Percentiles rank a stretch among this genome's conserved stretches.
Conservation (phyloP, 495 filamentous ascomycete species). For the Xylaria venustula region DNA sequence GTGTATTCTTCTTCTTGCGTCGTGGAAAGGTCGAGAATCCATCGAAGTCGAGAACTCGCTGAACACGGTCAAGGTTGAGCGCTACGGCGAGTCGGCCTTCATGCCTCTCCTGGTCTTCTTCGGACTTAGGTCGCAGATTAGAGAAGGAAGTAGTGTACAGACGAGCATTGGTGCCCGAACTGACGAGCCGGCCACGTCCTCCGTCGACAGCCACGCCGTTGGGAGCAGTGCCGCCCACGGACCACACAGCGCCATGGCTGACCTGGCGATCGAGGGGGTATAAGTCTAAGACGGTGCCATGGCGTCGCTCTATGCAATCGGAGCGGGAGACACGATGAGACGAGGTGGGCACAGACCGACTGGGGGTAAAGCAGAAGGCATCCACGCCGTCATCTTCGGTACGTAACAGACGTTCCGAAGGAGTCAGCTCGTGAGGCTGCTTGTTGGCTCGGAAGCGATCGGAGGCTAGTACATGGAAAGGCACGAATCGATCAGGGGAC, state of each 20-base stretch:
- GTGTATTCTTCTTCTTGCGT: slow-evolving; percentile 18
- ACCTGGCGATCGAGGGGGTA: slow-evolving; percentile 42
- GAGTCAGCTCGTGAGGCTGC: slow-evolving; percentile 55
- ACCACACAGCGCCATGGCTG: slow-evolving; percentile 76
- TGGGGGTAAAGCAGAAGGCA: slow-evolving; percentile 59
- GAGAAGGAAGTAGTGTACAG: slow-evolving; percentile 71
- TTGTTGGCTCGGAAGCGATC: slow-evolving; percentile 68
- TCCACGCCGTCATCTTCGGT: slow-evolving; percentile 58
- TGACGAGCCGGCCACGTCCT: slow-evolving; percentile 60
- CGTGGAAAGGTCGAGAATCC: slow-evolving; percentile 33
- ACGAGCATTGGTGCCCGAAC: slow-evolving; percentile 71
- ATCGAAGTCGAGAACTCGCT: slow-evolving; percentile 56
- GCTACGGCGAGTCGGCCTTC: slow-evolving; percentile 78
- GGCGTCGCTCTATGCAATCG: slow-evolving; percentile 30
- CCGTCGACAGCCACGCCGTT: slow-evolving; percentile 54
- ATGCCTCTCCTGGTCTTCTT: slow-evolving; percentile 60
- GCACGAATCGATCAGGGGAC: slow-evolving; percentile 69
- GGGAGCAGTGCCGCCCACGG: slow-evolving; percentile 66
- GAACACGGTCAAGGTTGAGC: slow-evolving; percentile 71
- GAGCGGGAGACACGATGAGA: slow-evolving; percentile 26
- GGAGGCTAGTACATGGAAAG: slow-evolving; percentile 45
- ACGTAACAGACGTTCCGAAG: slow-evolving; percentile 61
- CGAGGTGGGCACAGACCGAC: slow-evolving; percentile 35
- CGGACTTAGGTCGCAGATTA: slow-evolving; percentile 35
- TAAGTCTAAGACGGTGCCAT: slow-evolving; percentile 38